phyloP scores from a whole-genome alignment of 2,329 filamentous ascomycete genomes.

The Alternaria postmessia region DNA sequence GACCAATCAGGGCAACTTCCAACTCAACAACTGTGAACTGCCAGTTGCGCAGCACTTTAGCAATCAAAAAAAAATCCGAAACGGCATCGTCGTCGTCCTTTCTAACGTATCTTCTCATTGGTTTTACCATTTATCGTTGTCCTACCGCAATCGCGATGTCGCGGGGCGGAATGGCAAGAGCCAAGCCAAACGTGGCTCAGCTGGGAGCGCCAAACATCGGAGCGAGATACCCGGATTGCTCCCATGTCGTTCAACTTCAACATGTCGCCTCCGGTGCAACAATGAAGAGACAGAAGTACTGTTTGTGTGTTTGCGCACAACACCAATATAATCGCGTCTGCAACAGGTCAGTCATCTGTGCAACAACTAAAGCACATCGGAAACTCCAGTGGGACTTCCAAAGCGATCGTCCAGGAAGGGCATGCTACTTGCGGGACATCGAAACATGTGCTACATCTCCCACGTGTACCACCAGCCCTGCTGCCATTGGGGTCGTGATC shows the following conservation, averaged over 20 bases:
- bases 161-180: slow-evolving; percentile 35
- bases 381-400: too few species aligned
- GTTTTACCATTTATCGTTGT: too few species aligned
- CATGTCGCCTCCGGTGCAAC: not conserved
- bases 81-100: too few species aligned
- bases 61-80: too few species aligned
- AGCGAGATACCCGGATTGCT: not conserved
- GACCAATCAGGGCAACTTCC: not conserved
- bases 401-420: not conserved
- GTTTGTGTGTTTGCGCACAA: slow-evolving; percentile 12
- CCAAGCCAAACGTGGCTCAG: slow-evolving; percentile 33
- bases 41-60: not conserved
- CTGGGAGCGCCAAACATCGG: slow-evolving; percentile 21
- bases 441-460: slow-evolving; percentile 44
- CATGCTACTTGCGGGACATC: not conserved
- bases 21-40: not conserved
- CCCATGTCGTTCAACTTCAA: not conserved
- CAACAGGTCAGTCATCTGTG: slow-evolving; percentile 3
- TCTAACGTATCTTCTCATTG: too few species aligned
- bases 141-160: slow-evolving; percentile 23
- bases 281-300: not conserved
- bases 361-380: not conserved
- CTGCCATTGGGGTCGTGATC: slow-evolving; percentile 41
- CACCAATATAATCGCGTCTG: not conserved
- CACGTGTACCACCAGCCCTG: slow-evolving; percentile 43